A percentile compares a stretch with the other conserved stretches of the same genome.
These are phyloP conservation scores for Colletotrichum cereale DNA, from an alignment of 2,329 filamentous ascomycete genomes.

Conservation along the genomic window DNA sequence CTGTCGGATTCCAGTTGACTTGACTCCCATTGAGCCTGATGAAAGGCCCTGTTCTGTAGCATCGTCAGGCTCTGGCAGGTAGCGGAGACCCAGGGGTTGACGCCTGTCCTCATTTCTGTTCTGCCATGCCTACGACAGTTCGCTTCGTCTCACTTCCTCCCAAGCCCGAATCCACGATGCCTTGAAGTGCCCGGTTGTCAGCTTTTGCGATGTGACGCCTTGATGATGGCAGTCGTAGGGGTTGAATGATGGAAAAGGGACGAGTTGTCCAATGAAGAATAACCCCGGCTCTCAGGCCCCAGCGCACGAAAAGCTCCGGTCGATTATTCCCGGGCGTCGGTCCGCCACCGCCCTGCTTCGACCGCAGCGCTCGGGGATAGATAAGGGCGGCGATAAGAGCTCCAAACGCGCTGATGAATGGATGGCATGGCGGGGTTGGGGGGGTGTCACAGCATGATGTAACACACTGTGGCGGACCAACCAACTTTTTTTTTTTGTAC, in stretches of 20 bases:
- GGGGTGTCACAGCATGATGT: conserved; percentile 35
- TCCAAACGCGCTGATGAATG: conserved; percentile 7
- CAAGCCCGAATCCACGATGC: too few species aligned
- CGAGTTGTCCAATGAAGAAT: neutral
- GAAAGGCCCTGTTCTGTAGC: neutral
- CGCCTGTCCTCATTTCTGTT: neutral
- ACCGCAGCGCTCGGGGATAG: neutral
- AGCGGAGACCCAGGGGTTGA: neutral
- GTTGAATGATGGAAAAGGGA: neutral
- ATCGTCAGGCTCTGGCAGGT: neutral
- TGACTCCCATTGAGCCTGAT: too few species aligned
- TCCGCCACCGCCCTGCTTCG: neutral
- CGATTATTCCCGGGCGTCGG: conserved; percentile 1
- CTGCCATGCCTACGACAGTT: too few species aligned
- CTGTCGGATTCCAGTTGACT: neutral
- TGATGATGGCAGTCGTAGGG: neutral
- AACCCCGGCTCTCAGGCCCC: neutral
- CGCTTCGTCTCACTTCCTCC: neutral
- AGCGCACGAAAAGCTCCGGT: neutral
- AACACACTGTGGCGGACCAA: conserved; percentile 26
- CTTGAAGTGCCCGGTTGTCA: neutral
- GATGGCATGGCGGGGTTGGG: conserved; percentile 27
- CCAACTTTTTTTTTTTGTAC: conserved; percentile 23
- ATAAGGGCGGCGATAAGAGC: conserved; percentile 34
- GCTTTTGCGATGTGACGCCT: neutral